Base-by-base conservation (phyloP, 2,329 filamentous ascomycete genomes). In the Myrmaecium sp. region DNA sequence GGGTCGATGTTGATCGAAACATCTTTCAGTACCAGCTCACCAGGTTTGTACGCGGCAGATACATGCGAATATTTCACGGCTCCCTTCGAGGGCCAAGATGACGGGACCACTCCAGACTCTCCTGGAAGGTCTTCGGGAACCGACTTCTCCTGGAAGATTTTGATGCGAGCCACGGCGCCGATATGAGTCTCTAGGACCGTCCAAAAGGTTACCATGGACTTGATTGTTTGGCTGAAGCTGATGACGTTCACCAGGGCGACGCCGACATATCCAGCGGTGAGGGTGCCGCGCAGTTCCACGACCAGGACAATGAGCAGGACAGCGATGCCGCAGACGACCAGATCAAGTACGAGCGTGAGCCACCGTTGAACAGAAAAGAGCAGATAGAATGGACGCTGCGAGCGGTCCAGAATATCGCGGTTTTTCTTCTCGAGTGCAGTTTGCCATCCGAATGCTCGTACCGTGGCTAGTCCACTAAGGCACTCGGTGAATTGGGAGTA, bases 151-250 rank as follows among this genome's bases (percentile, higher is more conserved):
- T 52, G 54, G 33, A 69, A 69, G n/a, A 55, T 53, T 39, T 62
- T 64, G 33, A 70, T 54, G 13, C 68, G 54, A 4, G 59, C 52
- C 6, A 73, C 56, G 6, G 65, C 65, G 5, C 67, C 67, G 23
- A 73, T 58, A 19, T 60, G 57, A 0, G 65, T 71, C 35, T 73
- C 68, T 10, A 72, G 46, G 21, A 56, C 54, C 0, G 66, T 70
- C 65, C 66, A 72, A 23, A 54, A 58, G 0, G 53, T 42, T 5
- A 66, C 51, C n/a, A 66, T 42, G 6, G 58, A 41, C 30, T 60
- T 62, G 31, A 70, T 51, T 27, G 52, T 57, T 22, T 60, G 52
- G 22, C 58, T 66, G 42, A 70, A 66, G 13, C 55, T 44, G 14
- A 69, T 58, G 18, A 68, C 53, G 29, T 65, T 65, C 14, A 66